These are phyloP conservation scores for Fusarium praegraminearum DNA, from an alignment of 2,329 filamentous ascomycete genomes.

Conservation along the genomic window DNA sequence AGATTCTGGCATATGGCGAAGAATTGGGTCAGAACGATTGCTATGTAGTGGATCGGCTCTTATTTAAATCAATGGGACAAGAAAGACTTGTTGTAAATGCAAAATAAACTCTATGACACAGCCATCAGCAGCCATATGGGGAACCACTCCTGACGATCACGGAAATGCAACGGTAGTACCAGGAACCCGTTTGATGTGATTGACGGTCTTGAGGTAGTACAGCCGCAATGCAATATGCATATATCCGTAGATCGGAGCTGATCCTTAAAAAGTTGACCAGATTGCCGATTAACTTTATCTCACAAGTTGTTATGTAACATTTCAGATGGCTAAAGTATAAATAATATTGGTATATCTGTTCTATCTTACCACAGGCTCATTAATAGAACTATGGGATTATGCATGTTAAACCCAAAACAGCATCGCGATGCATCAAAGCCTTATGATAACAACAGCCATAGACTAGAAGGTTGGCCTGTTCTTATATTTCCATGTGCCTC, in stretches of 20 bases:
- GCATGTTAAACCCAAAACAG: conserved; percentile 14
- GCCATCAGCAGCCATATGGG: background rate
- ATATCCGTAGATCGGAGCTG: background rate
- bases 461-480: conserved; percentile 8
- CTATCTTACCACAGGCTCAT: conserved; percentile 18
- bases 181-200: conserved; percentile 5
- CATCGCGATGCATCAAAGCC: background rate
- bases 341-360: conserved; percentile 36
- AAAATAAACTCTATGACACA: background rate
- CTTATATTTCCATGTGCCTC: conserved; percentile 25
- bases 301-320: background rate
- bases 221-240: conserved; percentile 3
- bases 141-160: conserved; percentile 2
- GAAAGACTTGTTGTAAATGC: background rate
- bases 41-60: background rate
- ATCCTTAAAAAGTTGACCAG: background rate
- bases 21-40: background rate
- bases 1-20: background rate
- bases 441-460: background rate
- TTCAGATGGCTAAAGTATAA: background rate
- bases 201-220: conserved; percentile 1
- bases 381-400: background rate
- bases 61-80: background rate
- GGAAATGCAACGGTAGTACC: background rate
- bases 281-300: background rate